Evolutionary conservation across 2,329 filamentous ascomycete genomes (phyloP).

Genomic region (Leptographium wingfieldii): DNA sequence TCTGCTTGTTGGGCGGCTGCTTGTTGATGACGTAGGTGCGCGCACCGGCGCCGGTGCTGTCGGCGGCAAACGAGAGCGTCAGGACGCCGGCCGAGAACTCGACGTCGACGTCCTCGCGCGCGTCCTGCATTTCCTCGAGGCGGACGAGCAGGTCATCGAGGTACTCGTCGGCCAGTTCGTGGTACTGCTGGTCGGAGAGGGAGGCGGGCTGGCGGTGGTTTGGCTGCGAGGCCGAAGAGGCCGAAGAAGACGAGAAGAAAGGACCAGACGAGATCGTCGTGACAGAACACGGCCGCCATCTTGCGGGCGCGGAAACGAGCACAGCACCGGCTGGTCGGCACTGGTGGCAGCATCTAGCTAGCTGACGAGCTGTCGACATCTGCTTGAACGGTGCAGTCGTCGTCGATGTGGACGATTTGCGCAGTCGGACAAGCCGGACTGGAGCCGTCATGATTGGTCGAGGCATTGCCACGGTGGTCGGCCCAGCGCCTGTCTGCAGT

Average conservation of each 20-base stretch:
- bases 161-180: slow-evolving; percentile 64
- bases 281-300: neutral
- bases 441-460: neutral
- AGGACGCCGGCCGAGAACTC: slow-evolving; percentile 50
- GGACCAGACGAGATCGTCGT: neutral
- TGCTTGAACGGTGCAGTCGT: neutral
- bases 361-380: neutral
- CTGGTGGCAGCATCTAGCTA: neutral
- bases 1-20: slow-evolving; percentile 92
- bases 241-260: neutral
- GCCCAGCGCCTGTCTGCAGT: no score
- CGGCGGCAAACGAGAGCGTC: slow-evolving; percentile 5
- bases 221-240: neutral
- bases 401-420: neutral
- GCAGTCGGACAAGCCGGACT: neutral
- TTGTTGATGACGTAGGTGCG: slow-evolving; percentile 96
- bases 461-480: neutral
- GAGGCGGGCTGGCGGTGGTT: slow-evolving; percentile 14
- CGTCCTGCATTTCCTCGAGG: slow-evolving; percentile 66
- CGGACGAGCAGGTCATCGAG: slow-evolving; percentile 43
- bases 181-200: slow-evolving; percentile 59
- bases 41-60: slow-evolving; percentile 22
- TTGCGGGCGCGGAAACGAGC: neutral
- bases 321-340: neutral
- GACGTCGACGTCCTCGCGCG: slow-evolving; percentile 64